A percentile compares a stretch with the other conserved stretches of the same genome.
phyloP scores from a whole-genome alignment of 225 moss, liverwort and hornwort genomes.

The Marchantia paleacea region DNA sequence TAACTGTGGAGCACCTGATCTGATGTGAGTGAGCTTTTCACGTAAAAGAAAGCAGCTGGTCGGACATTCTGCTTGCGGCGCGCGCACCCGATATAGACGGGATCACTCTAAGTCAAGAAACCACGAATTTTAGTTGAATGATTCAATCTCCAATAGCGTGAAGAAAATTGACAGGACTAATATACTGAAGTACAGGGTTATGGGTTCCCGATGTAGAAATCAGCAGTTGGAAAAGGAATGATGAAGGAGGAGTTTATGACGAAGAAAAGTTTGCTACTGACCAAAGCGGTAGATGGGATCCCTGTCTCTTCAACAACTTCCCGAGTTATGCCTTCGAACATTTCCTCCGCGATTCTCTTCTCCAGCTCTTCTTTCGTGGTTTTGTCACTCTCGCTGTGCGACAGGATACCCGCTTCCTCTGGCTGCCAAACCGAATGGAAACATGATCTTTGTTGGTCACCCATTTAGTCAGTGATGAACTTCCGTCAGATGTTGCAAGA shows the following conservation, averaged over 20 bases:
- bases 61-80: slow-evolving; percentile 72
- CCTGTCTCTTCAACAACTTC: slow-evolving; percentile 98
- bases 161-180: too few species aligned
- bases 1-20: slow-evolving; percentile 59
- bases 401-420: slow-evolving; percentile 59
- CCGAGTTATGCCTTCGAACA: slow-evolving; percentile 86
- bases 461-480: neutral
- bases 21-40: slow-evolving; percentile 67
- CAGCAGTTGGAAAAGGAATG: neutral
- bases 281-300: slow-evolving; percentile 62
- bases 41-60: slow-evolving; percentile 82
- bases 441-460: neutral
- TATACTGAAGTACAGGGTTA: neutral
- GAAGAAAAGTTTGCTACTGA: slow-evolving; percentile 19
- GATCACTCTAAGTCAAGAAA: slow-evolving; percentile 54
- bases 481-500: neutral
- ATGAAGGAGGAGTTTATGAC: neutral
- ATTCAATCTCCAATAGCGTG: too few species aligned
- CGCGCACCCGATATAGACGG: slow-evolving; percentile 82
- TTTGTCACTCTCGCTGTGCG: slow-evolving; percentile 36
- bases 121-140: too few species aligned
- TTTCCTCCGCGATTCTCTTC: slow-evolving; percentile 54
- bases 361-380: slow-evolving; percentile 37
- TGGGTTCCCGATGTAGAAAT: neutral
- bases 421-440: slow-evolving; percentile 52